A percentile compares a stretch with the other conserved stretches of the same genome.
These are phyloP conservation scores for Dictyostelium brefeldianum DNA, from an alignment of 78 protist genomes.

Conservation along the genomic window DNA sequence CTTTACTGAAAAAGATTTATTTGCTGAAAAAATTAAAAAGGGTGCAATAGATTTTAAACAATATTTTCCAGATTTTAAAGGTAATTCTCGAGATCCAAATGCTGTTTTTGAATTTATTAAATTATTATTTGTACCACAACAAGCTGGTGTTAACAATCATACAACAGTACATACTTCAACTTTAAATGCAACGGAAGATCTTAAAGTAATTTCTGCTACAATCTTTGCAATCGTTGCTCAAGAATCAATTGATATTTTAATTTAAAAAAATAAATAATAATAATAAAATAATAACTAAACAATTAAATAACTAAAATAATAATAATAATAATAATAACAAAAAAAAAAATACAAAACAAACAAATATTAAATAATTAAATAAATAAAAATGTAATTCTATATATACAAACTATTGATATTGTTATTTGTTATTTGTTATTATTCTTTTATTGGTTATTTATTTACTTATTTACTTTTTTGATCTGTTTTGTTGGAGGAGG, in stretches of 20 bases:
- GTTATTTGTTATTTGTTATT: neutral
- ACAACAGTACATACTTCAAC: constrained; percentile 41
- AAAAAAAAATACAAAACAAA: neutral
- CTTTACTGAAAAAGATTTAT: constrained; percentile 47
- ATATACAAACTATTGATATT: neutral
- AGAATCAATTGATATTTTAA: constrained; percentile 54
- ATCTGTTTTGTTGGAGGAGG: no score
- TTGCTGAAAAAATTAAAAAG: constrained; percentile 37
- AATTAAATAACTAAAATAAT: neutral
- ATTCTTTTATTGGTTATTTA: neutral
- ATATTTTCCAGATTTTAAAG: constrained; percentile 61
- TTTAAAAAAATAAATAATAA: constrained; percentile 17
- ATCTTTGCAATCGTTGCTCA: constrained; percentile 40
- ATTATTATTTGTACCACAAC: constrained; percentile 42
- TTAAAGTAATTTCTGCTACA: constrained; percentile 39
- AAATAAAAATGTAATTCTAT: neutral
- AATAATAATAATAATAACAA: neutral
- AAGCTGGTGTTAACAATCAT: neutral
- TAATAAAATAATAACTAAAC: neutral
- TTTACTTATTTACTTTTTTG: no score
- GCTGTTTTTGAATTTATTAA: constrained; percentile 40
- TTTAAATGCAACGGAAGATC: constrained; percentile 49
- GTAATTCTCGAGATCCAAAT: neutral
- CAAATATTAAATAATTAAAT: neutral
- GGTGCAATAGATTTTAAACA: constrained; percentile 29